Evolutionary conservation across 345 rosid genomes (phyloP), one percentile per base, ranked within the genome.

Genomic region (Euclidium syriacum): DNA sequence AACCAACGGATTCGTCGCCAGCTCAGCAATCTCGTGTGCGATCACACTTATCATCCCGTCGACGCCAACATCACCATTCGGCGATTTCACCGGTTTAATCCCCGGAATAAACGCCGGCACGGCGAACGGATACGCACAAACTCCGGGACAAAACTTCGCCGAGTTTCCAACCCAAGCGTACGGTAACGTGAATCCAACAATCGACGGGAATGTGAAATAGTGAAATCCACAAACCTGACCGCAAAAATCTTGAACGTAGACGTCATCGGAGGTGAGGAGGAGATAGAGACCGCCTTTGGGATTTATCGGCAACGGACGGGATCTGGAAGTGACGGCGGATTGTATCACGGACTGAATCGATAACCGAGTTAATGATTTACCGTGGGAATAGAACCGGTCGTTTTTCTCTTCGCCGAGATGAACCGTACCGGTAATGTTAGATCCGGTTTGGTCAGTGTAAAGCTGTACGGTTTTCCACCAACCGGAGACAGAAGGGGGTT

Each of bases 91-190:
- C 41, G 95, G 79, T 75, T 87, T 82, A 46, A 80, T 17, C 16
- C 92, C 95, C 42, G 88, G 88, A 4, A 84, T 81, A 54, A 58
- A 85, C 1, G 27, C 55, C 3, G 96, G 94, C 0, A 84, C 94
- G 20, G 95, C 87, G 71, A 89, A 92, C 2, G 98, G 98, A 52
- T 92, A 92, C 1, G 98, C 98, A 41, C 98, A 92, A n/a, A 75
- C 73, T 0, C 98, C 98, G 4, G 98, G 95, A 58, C 98, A 92
- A 1, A 62, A 72, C 78, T 82, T 92, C 6, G 85, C 96, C 24
- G 95, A 86, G 80, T 92, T 92, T 1, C 98, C 98, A 20, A 89
- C 85, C 98, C 98, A 92, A 22, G 97, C 98, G 80, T 89, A 92
- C 44, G 98, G 96, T 18, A 89, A 71, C 61, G 98, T 87, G 81